Base-by-base conservation (phyloP, 1,284 basidiomycete genomes). In the Rhodofomes roseus region DNA sequence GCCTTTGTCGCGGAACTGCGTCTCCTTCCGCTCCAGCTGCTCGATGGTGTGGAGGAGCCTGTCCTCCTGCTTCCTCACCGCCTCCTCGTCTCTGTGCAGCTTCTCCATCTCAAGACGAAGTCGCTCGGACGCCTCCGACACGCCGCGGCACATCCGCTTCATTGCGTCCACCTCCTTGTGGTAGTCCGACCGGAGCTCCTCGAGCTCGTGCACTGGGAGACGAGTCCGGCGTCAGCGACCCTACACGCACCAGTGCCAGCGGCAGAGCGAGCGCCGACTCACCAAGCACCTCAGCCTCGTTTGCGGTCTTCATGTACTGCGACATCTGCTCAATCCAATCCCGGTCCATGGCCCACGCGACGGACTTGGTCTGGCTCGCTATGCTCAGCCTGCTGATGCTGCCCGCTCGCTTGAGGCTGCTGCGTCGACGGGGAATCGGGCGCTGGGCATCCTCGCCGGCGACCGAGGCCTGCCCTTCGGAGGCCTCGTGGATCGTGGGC, bases 341-440 rank as follows among this genome's bases (percentile, higher is more conserved):
- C 20, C 76, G 77, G 59, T 85, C 81, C 74, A 87, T 87, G 34
- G 87, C 87, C 87, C 87, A 89, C 37, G 87, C 86, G 8, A 89
- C 87, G 8, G 82, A 81, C 74, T 89, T 89, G n/a, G 75, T 73
- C 36, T 84, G 75, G 62, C 85, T 83, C 39, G 76, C 79, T 54
- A 80, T 74, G 63, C 83, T 87, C 56, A 79, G 68, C 46, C 78
- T 73, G 64, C 74, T 76, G 51, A 76, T 73, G 61, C 74, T 77
- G 59, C 73, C 76, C 34, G 60, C 71, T 55, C 83, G 80, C 72
- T 83, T 87, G 62, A 89, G 78, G 63, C 83, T 86, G 66, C 87
- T 89, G 57, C 85, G 75, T 61, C 81, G 75, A 57, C 81, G 82
- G 37, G 77, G 73, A 14, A 83, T 65, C 40, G 68, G 71, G 18